Evolutionary conservation across 768 basidiomycete species (phyloP).

Genomic region (Lentinula aciculospora): DNA sequence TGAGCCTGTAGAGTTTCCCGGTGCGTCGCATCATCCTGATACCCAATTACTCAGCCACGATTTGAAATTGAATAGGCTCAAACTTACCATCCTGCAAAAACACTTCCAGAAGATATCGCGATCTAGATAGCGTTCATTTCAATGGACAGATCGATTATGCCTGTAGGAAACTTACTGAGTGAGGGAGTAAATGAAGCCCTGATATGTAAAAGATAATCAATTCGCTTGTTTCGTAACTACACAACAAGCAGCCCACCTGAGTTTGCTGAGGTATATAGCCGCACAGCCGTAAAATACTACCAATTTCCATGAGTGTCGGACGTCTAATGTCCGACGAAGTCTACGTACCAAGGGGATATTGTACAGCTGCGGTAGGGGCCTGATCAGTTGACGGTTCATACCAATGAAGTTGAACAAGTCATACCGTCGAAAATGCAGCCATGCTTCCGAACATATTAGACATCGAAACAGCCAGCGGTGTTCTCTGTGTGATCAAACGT

Average conservation of each 20-base stretch:
- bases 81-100: conserved; percentile 76
- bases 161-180: conserved; percentile 58
- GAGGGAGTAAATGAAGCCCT: conserved; percentile 87
- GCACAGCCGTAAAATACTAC: conserved; percentile 82
- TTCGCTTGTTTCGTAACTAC: not conserved
- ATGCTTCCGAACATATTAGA: conserved; percentile 75
- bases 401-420: conserved; percentile 9
- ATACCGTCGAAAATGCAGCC: conserved; percentile 75
- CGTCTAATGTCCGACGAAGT: conserved; percentile 7
- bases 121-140: conserved; percentile 38
- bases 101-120: conserved; percentile 78
- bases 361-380: conserved; percentile 50
- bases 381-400: conserved; percentile 10
- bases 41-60: conserved; percentile 7
- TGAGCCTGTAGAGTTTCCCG: conserved; percentile 69
- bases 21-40: conserved; percentile 79
- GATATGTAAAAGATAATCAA: conserved; percentile 6
- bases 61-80: conserved; percentile 4
- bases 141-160: conserved; percentile 11
- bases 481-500: conserved; percentile 67
- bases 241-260: conserved; percentile 47
- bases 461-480: conserved; percentile 75
- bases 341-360: conserved; percentile 74
- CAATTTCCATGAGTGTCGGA: conserved; percentile 11
- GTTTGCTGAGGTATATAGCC: conserved; percentile 57